These are phyloP conservation scores for Pythium aphanidermatum DNA, from an alignment of 352 stramenopile genomes.

Conservation along the genomic window DNA sequence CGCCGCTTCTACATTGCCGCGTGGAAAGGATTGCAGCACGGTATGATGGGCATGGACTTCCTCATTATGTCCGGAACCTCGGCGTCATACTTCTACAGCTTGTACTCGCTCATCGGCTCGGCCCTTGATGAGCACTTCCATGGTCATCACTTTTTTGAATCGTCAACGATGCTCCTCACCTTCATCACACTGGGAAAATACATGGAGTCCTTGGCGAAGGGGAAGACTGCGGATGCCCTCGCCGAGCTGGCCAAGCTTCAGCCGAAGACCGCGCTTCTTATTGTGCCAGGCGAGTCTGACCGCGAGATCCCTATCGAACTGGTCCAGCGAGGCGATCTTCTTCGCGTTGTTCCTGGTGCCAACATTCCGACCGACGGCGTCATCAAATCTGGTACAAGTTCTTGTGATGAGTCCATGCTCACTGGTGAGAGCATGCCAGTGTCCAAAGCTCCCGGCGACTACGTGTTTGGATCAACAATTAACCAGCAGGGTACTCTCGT, in stretches of 20 bases:
- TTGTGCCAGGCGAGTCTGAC: constrained; percentile 43
- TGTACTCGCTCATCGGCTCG: constrained; percentile 70
- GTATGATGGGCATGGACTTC: constrained; percentile 89
- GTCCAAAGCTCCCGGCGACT: constrained; percentile 61
- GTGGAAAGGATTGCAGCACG: constrained; percentile 76
- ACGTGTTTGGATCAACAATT: constrained; percentile 83
- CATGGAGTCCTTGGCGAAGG: constrained; percentile 86
- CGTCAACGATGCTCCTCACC: constrained; percentile 79
- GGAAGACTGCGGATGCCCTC: constrained; percentile 72
- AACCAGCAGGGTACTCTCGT: constrained; percentile 82
- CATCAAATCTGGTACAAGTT: constrained; percentile 59
- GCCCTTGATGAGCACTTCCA: constrained; percentile 51
- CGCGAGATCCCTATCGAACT: constrained; percentile 76
- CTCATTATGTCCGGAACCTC: constrained; percentile 78
- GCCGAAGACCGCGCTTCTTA: constrained; percentile 67
- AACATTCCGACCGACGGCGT: constrained; percentile 83
- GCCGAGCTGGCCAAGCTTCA: constrained; percentile 71
- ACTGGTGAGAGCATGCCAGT: constrained; percentile 89
- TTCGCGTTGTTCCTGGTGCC: constrained; percentile 61
- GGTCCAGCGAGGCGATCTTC: constrained; percentile 72
- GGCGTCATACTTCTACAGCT: constrained; percentile 85
- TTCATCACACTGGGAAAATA: constrained; percentile 87
- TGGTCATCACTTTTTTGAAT: constrained; percentile 86
- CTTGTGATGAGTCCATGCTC: constrained; percentile 76
- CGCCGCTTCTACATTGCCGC: constrained; percentile 76